These are phyloP conservation scores for Arabidopsis lyrata DNA, from an alignment of 441 rosid species.

Conservation along the genomic window DNA sequence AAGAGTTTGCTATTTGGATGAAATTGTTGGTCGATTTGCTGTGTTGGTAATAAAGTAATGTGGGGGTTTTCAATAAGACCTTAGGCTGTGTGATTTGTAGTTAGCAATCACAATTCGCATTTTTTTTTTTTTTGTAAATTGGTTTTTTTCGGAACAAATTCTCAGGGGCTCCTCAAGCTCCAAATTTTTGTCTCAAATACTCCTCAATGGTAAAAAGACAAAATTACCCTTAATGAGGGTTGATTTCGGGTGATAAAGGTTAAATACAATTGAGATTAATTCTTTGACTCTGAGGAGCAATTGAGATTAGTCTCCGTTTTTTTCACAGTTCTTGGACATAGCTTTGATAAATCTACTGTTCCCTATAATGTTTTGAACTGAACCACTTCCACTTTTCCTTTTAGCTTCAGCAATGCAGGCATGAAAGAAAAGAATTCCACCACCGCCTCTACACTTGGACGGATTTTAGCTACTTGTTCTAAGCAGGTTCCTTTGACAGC, in stretches of 20 bases:
- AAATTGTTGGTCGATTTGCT: slow-evolving; percentile 13
- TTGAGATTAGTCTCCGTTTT: no score
- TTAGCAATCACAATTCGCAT: background rate
- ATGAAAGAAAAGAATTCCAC: slow-evolving; percentile 80
- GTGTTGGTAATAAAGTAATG: background rate
- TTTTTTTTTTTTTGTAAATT: background rate
- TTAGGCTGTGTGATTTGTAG: slow-evolving; percentile 7
- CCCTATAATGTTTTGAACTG: background rate
- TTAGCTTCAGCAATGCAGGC: slow-evolving; percentile 52
- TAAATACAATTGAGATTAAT: no score
- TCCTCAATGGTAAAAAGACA: no score
- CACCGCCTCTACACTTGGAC: slow-evolving; percentile 61
- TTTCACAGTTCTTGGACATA: background rate
- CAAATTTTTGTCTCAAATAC: no score
- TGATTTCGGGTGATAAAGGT: no score
- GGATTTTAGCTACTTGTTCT: slow-evolving; percentile 78
- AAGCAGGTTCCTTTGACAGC: slow-evolving; percentile 68
- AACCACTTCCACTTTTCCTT: background rate
- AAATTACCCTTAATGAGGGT: no score
- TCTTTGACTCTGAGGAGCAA: no score
- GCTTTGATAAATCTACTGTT: slow-evolving; percentile 24
- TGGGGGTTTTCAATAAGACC: background rate
- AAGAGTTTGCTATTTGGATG: background rate
- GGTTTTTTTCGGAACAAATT: no score
- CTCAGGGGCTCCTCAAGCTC: no score